Evolutionary conservation across 1,284 basidiomycete species (phyloP).

Genomic region (Boletus sp.): DNA sequence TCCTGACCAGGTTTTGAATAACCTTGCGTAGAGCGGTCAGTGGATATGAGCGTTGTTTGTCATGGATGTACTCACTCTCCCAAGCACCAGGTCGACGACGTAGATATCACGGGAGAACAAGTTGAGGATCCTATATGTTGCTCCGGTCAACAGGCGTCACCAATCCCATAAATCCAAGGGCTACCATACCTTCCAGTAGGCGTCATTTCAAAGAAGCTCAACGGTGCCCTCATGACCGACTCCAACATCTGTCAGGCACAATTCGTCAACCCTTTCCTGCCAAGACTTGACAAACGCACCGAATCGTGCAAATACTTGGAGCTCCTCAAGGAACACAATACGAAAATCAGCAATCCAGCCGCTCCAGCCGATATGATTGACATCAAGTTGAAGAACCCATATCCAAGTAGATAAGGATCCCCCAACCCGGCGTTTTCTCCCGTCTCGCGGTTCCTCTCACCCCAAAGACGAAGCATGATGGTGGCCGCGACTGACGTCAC

Average conservation of each 20-base stretch:
- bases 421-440: slow-evolving; percentile 59
- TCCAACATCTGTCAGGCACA: slow-evolving; percentile 58
- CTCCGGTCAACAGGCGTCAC: not conserved
- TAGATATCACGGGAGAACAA: slow-evolving; percentile 93
- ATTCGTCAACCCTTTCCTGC: not conserved
- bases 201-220: slow-evolving; percentile 87
- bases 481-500: slow-evolving; percentile 58
- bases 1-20: slow-evolving; percentile 68
- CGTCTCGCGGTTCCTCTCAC: slow-evolving; percentile 66
- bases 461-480: slow-evolving; percentile 77
- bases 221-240: slow-evolving; percentile 77
- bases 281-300: slow-evolving; percentile 39
- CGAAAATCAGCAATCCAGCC: slow-evolving; percentile 69
- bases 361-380: slow-evolving; percentile 53
- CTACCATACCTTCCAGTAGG: slow-evolving; percentile 69
- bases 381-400: slow-evolving; percentile 59
- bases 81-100: slow-evolving; percentile 84
- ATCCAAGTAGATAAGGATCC: slow-evolving; percentile 56
- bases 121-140: slow-evolving; percentile 72
- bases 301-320: slow-evolving; percentile 76
- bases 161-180: not conserved
- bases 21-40: slow-evolving; percentile 38
- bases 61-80: slow-evolving; percentile 44
- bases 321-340: slow-evolving; percentile 76
- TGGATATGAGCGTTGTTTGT: not conserved